Percentiles rank a stretch among this genome's conserved stretches.
Evolutionary conservation across 495 filamentous ascomycete genomes (phyloP).

Genomic region (Penicillium subrubescens): DNA sequence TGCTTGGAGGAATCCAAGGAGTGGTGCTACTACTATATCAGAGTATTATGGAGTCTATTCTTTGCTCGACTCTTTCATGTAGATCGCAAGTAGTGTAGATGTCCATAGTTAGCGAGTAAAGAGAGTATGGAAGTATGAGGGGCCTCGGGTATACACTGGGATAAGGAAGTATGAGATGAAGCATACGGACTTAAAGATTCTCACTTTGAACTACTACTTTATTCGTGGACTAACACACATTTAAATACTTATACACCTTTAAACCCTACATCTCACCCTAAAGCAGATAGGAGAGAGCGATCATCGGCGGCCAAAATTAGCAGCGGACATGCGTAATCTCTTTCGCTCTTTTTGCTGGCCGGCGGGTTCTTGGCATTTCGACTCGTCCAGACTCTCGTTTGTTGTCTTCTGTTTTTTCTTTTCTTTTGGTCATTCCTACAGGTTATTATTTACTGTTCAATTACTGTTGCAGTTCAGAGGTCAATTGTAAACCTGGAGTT

Average conservation of each 20-base stretch:
- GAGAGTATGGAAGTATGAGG: background rate
- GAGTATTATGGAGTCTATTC: background rate
- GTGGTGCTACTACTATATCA: background rate
- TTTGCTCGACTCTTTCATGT: background rate
- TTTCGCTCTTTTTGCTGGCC: background rate
- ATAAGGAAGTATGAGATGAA: background rate
- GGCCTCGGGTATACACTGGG: background rate
- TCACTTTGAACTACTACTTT: no score
- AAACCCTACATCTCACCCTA: background rate
- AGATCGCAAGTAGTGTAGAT: background rate
- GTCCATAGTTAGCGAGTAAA: background rate
- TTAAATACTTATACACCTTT: no score
- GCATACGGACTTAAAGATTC: background rate
- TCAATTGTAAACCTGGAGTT: background rate
- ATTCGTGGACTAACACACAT: no score
- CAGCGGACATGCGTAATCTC: slow-evolving; percentile 10
- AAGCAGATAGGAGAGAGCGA: slow-evolving; percentile 2
- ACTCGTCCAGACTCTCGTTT: slow-evolving; percentile 6
- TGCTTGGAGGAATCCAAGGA: background rate
- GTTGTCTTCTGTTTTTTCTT: background rate
- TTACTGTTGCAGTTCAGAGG: background rate
- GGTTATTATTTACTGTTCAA: background rate
- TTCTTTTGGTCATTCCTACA: background rate
- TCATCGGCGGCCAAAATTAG: slow-evolving; percentile 14
- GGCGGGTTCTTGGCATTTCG: slow-evolving; percentile 13